Evolutionary conservation across 2,329 filamentous ascomycete genomes (phyloP), one percentile per base, ranked within the genome.

Genomic region (Colletotrichum graminicola): DNA sequence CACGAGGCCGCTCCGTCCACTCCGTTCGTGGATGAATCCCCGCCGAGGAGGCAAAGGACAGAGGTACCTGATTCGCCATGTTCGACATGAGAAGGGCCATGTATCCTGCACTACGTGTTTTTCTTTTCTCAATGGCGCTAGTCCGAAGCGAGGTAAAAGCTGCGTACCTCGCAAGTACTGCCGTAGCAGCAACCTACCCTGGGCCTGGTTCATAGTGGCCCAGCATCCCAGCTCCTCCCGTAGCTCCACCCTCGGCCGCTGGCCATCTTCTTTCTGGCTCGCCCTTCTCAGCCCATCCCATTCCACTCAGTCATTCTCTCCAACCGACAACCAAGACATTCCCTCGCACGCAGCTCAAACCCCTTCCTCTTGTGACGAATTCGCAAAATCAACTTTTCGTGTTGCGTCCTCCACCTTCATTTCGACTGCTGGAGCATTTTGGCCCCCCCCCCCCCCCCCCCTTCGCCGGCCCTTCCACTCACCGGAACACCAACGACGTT

Each of bases 201-300:
- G 69, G 54, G 64, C 69, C 69, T 64, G 32, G 60, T 60, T 63
- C 52, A 23, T 16, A 41, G 47, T 54, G 65, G 65, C 43, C 54
- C 59, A 52, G n/a, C 23, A 71, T 72, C 69, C 69, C 69, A 72
- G 69, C 69, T 72, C 69, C 66, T 72, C 65, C 68, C 68, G 59
- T 65, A 65, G 51, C 52, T 71, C 65, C 68, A 71, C 68, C 54
- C 29, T 41, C 68, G 59, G 65, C 52, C 39, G 54, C 62, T 54
- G 54, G 54, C 61, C 67, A 70, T 70, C 69, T 72, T 69, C 65
- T 49, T 68, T 72, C 60, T 72, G 52, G 36, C 69, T 69, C 68
- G 66, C 69, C 55, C 69, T 71, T 52, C 63, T 72, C 69, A 69
- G 69, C 66, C 66, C 69, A 56, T 61, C 56, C 56, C 67, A 59